Conservation (phyloP, 805 yeast species). For the Candida bentonensis region DNA sequence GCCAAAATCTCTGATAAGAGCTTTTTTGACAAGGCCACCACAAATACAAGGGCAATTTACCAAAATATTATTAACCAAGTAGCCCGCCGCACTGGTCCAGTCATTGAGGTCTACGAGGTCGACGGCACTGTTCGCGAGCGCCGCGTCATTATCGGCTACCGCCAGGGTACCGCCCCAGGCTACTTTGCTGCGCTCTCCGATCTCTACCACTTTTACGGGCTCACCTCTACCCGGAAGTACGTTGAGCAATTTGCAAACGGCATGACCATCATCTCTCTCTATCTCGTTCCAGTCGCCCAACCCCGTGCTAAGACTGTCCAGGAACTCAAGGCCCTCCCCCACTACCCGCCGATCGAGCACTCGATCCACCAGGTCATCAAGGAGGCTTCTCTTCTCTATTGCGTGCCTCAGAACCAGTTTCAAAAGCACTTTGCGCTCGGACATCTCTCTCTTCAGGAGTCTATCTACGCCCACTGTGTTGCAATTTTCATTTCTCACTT, state of each 20-base stretch:
- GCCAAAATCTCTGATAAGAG: conserved; percentile 62
- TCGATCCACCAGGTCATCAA: conserved; percentile 81
- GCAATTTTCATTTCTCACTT: conserved; percentile 88
- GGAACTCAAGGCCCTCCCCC: conserved; percentile 17
- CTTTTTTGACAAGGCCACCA: conserved; percentile 63
- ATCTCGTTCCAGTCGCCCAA: conserved; percentile 50
- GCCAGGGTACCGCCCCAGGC: conserved; percentile 69
- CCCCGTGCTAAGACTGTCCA: conserved; percentile 21
- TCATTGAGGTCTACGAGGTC: conserved; percentile 71
- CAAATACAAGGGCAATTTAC: conserved; percentile 67
- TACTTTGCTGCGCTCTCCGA: conserved; percentile 79
- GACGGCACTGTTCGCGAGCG: conserved; percentile 66
- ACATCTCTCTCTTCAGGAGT: conserved; percentile 82
- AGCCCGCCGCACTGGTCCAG: conserved; percentile 75
- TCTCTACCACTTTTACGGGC: conserved; percentile 76
- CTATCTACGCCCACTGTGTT: conserved; percentile 88
- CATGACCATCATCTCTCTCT: conserved; percentile 72
- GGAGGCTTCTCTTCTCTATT: conserved; percentile 85
- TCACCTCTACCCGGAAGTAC: conserved; percentile 75
- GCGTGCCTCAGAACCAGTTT: conserved; percentile 80
- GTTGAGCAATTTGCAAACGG: conserved; percentile 91
- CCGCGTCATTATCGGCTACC: conserved; percentile 78
- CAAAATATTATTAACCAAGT: conserved; percentile 57
- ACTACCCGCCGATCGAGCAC: conserved; percentile 42
- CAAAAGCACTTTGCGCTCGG: conserved; percentile 57